Conservation (phyloP, 202 grass and related monocot species). For the Eragrostis tef region DNA sequence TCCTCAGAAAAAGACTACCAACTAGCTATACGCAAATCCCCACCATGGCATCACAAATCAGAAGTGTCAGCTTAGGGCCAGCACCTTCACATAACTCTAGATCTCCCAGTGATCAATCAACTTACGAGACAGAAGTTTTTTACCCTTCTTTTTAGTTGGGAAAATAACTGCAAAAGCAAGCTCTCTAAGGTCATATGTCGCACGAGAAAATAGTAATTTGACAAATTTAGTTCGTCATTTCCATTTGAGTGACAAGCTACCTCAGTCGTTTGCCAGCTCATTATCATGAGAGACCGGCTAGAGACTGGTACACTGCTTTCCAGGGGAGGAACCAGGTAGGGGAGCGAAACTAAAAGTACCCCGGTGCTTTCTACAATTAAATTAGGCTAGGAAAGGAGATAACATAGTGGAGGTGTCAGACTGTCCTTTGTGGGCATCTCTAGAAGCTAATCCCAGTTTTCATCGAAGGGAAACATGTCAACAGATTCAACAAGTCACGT, state of each 20-base stretch:
- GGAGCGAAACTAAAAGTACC: too few relatives aligned
- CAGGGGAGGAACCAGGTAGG: too few relatives aligned
- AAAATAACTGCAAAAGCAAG: too few relatives aligned
- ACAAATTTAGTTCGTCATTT: not conserved
- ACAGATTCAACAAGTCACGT: not conserved
- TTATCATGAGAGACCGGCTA: not conserved
- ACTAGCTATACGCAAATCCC: not conserved
- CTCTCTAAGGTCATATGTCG: not conserved
- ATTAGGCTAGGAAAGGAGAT: conserved; percentile 18
- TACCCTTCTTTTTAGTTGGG: not conserved
- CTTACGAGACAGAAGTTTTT: conserved; percentile 7
- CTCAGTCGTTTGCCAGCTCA: not conserved
- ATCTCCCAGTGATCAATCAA: not conserved
- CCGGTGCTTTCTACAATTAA: conserved; percentile 17
- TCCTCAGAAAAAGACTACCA: conserved; percentile 10
- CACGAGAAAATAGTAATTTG: not conserved
- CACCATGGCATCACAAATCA: not conserved
- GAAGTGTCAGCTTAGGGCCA: not conserved
- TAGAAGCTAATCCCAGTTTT: not conserved
- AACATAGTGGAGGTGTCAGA: not conserved
- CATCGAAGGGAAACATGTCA: conserved; percentile 11
- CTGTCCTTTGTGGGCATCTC: not conserved
- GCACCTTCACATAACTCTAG: not conserved
- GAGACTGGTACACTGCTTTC: not conserved
- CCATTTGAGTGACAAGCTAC: not conserved